These are phyloP conservation scores for Neoascochyta sp. DNA, from an alignment of 2,329 filamentous ascomycete genomes.

Conservation along the genomic window DNA sequence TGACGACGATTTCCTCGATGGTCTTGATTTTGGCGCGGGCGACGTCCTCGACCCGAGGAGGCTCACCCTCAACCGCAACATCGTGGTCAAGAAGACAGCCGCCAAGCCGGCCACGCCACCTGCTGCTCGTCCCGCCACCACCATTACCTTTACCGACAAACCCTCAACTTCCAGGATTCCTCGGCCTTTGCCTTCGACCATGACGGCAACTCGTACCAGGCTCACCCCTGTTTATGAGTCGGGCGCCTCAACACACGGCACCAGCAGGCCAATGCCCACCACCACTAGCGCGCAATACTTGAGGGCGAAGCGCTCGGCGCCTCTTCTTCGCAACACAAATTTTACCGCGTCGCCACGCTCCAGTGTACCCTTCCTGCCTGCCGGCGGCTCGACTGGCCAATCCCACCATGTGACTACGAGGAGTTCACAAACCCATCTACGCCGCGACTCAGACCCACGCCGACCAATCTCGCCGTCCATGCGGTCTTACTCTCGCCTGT, in stretches of 20 bases:
- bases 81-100: conserved; percentile 72
- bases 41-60: conserved; percentile 78
- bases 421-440: conserved; percentile 65
- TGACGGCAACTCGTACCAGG: conserved; percentile 44
- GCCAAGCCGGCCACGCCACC: conserved; percentile 61
- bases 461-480: conserved; percentile 46
- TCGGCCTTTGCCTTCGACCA: conserved; percentile 60
- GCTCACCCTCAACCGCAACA: conserved; percentile 82
- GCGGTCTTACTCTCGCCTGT: conserved; percentile 48
- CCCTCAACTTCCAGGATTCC: conserved; percentile 67
- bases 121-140: conserved; percentile 68
- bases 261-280: conserved; percentile 52
- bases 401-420: conserved; percentile 77
- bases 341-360: conserved; percentile 58
- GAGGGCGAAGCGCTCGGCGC: conserved; percentile 59
- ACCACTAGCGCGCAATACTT: conserved; percentile 54
- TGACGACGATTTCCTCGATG: conserved; percentile 78
- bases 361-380: conserved; percentile 72
- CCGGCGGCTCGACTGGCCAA: conserved; percentile 67
- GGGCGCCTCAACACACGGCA: conserved; percentile 65
- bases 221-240: conserved; percentile 93
- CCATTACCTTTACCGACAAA: conserved; percentile 88
- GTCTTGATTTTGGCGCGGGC: conserved; percentile 80
- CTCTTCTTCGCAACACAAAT: conserved; percentile 50
- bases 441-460: conserved; percentile 73